Conservation (phyloP, 2,329 filamentous ascomycete species). For the Triangularia setosa region DNA sequence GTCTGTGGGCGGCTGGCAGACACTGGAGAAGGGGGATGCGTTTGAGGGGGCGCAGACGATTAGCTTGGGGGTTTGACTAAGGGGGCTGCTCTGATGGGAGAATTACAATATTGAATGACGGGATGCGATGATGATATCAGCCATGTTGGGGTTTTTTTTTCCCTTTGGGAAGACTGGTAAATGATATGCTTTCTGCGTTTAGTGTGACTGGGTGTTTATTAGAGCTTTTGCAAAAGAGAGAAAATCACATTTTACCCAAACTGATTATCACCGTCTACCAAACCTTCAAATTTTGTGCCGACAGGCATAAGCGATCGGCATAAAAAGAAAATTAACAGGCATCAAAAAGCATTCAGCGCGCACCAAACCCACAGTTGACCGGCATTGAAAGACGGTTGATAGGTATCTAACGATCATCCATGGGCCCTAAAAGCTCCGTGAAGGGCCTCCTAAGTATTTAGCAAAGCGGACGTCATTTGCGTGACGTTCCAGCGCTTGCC, state of each 20-base stretch:
- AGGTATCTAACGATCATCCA: not conserved
- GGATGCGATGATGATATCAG: not conserved
- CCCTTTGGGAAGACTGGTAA: not conserved
- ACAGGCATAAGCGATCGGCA: no score
- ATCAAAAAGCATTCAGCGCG: no score
- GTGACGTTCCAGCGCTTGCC: slow-evolving; percentile 68
- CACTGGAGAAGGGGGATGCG: slow-evolving; percentile 72
- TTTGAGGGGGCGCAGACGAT: slow-evolving; percentile 61
- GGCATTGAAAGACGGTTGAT: not conserved
- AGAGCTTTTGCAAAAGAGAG: not conserved
- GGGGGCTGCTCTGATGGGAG: not conserved
- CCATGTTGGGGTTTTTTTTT: not conserved
- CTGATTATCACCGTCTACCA: no score
- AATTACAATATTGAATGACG: not conserved
- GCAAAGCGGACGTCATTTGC: slow-evolving; percentile 76
- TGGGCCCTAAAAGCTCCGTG: not conserved
- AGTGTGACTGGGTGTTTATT: not conserved
- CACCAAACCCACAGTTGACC: no score
- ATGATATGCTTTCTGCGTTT: not conserved
- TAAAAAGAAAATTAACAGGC: not conserved
- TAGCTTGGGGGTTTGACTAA: slow-evolving; percentile 31
- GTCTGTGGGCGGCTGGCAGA: slow-evolving; percentile 75
- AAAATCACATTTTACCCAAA: not conserved
- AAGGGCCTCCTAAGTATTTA: slow-evolving; percentile 50
- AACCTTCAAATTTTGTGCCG: no score